These are phyloP conservation scores for Vitis hybrid DNA, from an alignment of 177 flowering plant genomes.

Conservation along the genomic window DNA sequence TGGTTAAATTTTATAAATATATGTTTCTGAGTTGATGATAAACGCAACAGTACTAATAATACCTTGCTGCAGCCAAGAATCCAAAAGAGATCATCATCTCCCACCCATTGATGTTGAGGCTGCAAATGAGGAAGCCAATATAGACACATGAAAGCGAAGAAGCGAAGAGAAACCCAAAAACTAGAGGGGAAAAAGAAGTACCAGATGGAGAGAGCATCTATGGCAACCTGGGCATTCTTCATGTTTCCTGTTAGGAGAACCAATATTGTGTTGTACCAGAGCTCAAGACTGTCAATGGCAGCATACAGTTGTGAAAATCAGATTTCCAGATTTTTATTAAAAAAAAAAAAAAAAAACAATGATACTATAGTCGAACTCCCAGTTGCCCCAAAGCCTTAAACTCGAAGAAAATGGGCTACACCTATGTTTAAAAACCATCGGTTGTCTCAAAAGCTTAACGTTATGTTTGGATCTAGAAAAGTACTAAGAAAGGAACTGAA, in stretches of 20 bases:
- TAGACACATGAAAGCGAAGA: background rate
- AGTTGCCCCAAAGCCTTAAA: too few species aligned
- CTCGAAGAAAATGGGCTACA: too few species aligned
- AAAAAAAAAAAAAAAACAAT: too few species aligned
- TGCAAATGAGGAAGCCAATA: constrained; percentile 13
- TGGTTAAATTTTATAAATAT: constrained; percentile 28
- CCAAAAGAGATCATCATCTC: constrained; percentile 77
- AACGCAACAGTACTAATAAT: background rate
- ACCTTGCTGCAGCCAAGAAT: constrained; percentile 64
- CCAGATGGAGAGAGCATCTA: constrained; percentile 76
- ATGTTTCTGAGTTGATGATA: too few species aligned
- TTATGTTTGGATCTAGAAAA: too few species aligned
- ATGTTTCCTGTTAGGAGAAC: constrained; percentile 66
- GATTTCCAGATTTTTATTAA: too few species aligned
- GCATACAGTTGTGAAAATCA: too few species aligned
- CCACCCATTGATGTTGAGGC: constrained; percentile 66
- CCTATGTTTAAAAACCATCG: too few species aligned
- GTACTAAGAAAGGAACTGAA: too few species aligned
- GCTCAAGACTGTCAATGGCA: constrained; percentile 44
- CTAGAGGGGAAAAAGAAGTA: constrained; percentile 13
- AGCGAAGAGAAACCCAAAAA: background rate
- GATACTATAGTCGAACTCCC: too few species aligned
- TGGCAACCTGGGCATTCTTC: constrained; percentile 50
- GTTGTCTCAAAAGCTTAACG: too few species aligned
- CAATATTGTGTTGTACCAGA: constrained; percentile 69